phyloP scores from a whole-genome alignment of 2,329 filamentous ascomycete species.

The Aaosphaeria pasadenensis region DNA sequence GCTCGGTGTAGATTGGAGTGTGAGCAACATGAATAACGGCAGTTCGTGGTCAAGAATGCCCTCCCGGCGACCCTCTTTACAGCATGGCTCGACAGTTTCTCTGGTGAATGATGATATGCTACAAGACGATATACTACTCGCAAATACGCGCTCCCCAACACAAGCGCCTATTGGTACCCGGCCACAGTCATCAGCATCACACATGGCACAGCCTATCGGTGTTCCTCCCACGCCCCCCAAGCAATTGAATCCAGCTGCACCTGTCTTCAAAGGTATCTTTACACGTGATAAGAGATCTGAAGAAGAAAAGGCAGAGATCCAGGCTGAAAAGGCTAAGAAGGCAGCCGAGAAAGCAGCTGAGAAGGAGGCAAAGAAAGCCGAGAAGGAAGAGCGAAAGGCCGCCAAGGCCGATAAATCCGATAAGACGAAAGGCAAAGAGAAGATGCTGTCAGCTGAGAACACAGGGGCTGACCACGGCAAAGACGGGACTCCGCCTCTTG shows the following conservation, averaged over 20 bases:
- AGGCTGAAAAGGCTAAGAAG: slow-evolving; percentile 26
- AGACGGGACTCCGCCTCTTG: slow-evolving; percentile 25
- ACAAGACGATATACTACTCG: slow-evolving; percentile 50
- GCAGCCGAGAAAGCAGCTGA: slow-evolving; percentile 38
- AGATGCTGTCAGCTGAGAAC: slow-evolving; percentile 25
- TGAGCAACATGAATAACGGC: slow-evolving; percentile 26
- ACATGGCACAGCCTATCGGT: slow-evolving; percentile 26
- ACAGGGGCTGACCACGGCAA: slow-evolving; percentile 17
- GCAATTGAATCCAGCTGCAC: slow-evolving; percentile 80
- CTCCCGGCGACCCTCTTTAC: slow-evolving; percentile 77
- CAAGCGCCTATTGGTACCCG: slow-evolving; percentile 77
- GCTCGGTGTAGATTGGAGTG: slow-evolving; percentile 42
- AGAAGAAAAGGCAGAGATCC: slow-evolving; percentile 32
- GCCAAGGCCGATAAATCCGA: slow-evolving; percentile 33
- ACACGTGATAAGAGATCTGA: slow-evolving; percentile 26
- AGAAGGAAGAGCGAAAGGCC: slow-evolving; percentile 33
- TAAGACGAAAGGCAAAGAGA: slow-evolving; percentile 33
- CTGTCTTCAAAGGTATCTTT: slow-evolving; percentile 77
- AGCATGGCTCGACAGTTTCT: slow-evolving; percentile 69
- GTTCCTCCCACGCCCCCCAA: slow-evolving; percentile 49
- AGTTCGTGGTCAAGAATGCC: slow-evolving; percentile 69
- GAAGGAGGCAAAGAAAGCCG: slow-evolving; percentile 27
- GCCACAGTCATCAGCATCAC: slow-evolving; percentile 58
- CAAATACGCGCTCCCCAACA: slow-evolving; percentile 50
- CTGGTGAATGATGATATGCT: slow-evolving; percentile 51